Evolutionary conservation across 1,139 yeast species (phyloP).

Genomic region (Taiozyma sp.): DNA sequence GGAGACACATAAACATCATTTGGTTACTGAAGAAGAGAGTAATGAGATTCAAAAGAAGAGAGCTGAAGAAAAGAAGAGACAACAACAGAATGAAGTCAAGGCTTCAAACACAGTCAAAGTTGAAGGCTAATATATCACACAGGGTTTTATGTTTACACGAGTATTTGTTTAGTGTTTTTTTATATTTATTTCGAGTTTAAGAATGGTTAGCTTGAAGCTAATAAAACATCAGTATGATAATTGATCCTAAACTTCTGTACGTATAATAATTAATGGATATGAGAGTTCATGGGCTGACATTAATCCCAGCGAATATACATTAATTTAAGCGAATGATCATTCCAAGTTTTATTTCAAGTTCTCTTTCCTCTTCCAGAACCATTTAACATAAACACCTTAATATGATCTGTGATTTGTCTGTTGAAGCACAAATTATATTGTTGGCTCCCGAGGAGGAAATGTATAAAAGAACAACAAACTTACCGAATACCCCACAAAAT

Average conservation of each 20-base stretch:
- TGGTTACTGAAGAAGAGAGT: conserved; percentile 49
- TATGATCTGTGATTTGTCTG: no score
- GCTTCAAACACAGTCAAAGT: conserved; percentile 11
- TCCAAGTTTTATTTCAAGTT: no score
- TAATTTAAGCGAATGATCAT: no score
- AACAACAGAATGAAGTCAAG: conserved; percentile 3
- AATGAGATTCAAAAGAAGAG: conserved; percentile 23
- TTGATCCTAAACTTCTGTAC: background rate
- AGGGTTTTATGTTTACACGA: background rate
- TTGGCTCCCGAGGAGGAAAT: no score
- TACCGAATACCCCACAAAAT: background rate
- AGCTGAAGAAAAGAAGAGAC: conserved; percentile 16
- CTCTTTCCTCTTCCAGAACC: no score
- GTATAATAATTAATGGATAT: no score
- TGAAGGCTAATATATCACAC: conserved; percentile 9
- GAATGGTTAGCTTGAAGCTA: background rate
- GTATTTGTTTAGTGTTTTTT: background rate
- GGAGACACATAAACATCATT: conserved; percentile 45
- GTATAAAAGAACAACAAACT: background rate
- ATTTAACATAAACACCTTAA: no score
- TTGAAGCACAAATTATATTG: no score
- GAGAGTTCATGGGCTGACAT: no score
- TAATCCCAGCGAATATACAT: no score
- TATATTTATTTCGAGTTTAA: background rate
- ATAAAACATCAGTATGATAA: background rate